Percentiles rank a stretch among this genome's conserved stretches.
These are phyloP conservation scores for Cladobotryum protrusum DNA, from an alignment of 2,329 filamentous ascomycete species.

Conservation along the genomic window DNA sequence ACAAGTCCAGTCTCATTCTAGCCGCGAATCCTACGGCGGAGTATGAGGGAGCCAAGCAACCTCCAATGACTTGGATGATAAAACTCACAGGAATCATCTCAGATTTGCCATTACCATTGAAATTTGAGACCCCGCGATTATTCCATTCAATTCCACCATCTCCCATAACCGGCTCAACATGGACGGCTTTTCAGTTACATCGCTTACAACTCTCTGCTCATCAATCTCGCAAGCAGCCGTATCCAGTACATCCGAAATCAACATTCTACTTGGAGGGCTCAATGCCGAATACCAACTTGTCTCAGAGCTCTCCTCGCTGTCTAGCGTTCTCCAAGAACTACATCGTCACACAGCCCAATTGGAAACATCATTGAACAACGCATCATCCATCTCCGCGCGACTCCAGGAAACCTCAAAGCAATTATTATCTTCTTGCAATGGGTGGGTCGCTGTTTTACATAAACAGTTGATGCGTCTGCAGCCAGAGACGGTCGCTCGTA, in stretches of 20 bases:
- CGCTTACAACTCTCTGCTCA: conserved; percentile 26
- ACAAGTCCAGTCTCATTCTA: no score
- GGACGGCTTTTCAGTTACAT: conserved; percentile 30
- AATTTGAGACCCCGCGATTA: no score
- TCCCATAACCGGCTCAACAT: conserved; percentile 14
- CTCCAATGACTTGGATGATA: no score
- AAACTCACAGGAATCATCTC: no score
- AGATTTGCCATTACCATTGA: no score
- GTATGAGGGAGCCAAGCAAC: no score
- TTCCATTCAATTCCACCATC: background rate
- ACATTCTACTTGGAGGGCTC: conserved; percentile 18
- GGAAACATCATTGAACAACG: conserved; percentile 18
- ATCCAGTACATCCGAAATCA: conserved; percentile 25
- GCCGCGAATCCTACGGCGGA: no score
- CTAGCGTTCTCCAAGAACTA: conserved; percentile 21
- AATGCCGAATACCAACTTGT: conserved; percentile 10
- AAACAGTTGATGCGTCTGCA: conserved; percentile 31
- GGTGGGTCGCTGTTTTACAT: conserved; percentile 21
- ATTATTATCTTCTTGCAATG: conserved; percentile 24
- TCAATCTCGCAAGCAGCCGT: conserved; percentile 25
- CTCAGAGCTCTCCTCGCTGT: conserved; percentile 18
- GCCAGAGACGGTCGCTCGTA: conserved; percentile 15
- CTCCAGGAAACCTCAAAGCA: conserved; percentile 24
- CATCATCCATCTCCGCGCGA: conserved; percentile 22
- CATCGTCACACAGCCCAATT: conserved; percentile 20